Base-by-base conservation (phyloP, 2,329 filamentous ascomycete genomes). In the Myriosclerotinia curreyana region DNA sequence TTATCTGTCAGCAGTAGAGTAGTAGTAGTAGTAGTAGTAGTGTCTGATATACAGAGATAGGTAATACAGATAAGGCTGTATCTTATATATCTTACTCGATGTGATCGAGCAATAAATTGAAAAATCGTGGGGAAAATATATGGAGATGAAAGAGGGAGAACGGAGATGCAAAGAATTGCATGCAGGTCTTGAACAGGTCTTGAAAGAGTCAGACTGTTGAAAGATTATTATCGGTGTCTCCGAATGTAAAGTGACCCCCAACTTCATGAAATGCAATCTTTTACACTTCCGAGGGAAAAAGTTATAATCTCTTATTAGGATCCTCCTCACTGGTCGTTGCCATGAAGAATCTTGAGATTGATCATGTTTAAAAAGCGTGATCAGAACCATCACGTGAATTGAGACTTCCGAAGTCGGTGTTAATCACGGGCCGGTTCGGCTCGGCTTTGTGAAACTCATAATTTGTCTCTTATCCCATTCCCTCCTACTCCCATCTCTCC, bases 31-130 rank as follows among this genome's bases (percentile, higher is more conserved):
- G n/a, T n/a, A n/a, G n/a, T n/a, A n/a, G 31, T 60, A 31, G 25
- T n/a, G n/a, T 28, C 11, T 38, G 38, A 31, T 34, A 31, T 34
- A 36, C 7, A 53, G 11, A 63, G 53, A 63, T 59, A 63, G 31
- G 53, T 49, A 20, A 58, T 36, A 36, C 28, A 63, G 61, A 63
- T 63, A 63, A 63, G 61, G 61, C 53, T 59, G 34, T 7, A n/a
- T 51, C 44, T 64, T 64, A 64, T 59, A 25, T 7, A n/a, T 51
- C 44, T 64, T 64, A 64, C 61, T 64, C 61, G 61, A 64, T 64
- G 31, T 64, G 61, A 64, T 64, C 61, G 53, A 64, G 61, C 61
- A 64, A 64, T 64, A 20, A 61, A 49, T 63, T 62, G n/a, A 28
- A n/a, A 31, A 55, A 36, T 49, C 42, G 52, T 40, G 60, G 60